These are phyloP conservation scores for Lolium perenne DNA, from an alignment of 176 grass and related monocot genomes.

Conservation along the genomic window DNA sequence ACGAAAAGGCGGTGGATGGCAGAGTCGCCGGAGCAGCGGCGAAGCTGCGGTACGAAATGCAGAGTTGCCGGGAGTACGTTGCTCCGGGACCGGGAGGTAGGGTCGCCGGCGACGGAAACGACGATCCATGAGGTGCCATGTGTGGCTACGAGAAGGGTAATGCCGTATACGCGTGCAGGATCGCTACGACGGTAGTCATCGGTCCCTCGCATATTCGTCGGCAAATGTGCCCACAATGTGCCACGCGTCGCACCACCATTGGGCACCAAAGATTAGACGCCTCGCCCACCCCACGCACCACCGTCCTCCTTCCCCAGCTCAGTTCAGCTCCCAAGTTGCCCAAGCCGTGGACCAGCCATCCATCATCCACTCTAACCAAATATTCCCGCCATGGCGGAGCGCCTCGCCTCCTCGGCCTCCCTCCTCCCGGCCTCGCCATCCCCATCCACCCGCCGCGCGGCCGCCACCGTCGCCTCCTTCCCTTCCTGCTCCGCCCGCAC, in stretches of 20 bases:
- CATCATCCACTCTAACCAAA: slow-evolving; percentile 17
- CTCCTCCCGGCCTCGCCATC: slow-evolving; percentile 42
- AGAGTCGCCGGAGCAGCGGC: too few species aligned
- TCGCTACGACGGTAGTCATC: neutral
- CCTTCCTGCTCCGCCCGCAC: slow-evolving; percentile 38
- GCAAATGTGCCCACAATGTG: neutral
- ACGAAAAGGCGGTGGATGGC: neutral
- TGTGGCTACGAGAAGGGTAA: neutral
- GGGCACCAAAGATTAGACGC: slow-evolving; percentile 36
- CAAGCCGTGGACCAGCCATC: slow-evolving; percentile 4
- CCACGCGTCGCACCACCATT: slow-evolving; percentile 37
- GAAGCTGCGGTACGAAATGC: too few species aligned
- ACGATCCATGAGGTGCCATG: neutral
- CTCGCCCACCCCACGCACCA: slow-evolving; percentile 16
- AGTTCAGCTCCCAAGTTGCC: neutral
- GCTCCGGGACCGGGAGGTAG: too few species aligned
- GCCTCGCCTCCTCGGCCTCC: slow-evolving; percentile 47
- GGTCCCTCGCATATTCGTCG: neutral
- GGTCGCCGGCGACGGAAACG: neutral
- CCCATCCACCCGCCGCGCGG: slow-evolving; percentile 5
- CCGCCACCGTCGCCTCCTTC: slow-evolving; percentile 26
- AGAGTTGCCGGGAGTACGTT: neutral
- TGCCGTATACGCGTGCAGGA: neutral
- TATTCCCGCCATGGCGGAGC: slow-evolving; percentile 50
- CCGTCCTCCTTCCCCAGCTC: neutral